Evolutionary conservation across 257 asterid genomes (phyloP).

Genomic region (Solanum infundibuliforme): DNA sequence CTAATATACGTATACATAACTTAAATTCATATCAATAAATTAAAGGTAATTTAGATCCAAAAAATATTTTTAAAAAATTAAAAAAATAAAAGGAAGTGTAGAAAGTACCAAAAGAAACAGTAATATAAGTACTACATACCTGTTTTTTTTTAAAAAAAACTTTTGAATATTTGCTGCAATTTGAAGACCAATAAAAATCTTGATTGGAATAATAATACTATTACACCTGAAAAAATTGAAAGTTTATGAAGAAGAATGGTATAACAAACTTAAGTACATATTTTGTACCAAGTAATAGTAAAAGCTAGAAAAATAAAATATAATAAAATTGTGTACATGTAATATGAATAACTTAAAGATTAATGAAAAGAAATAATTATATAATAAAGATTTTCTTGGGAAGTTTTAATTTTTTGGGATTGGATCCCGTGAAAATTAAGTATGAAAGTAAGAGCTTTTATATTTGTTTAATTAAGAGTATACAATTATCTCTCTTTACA

Average conservation of each 20-base stretch:
- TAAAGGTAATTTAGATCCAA: background rate
- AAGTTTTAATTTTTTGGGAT: background rate
- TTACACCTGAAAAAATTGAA: background rate
- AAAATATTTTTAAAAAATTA: background rate
- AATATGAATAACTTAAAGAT: background rate
- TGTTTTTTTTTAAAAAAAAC: background rate
- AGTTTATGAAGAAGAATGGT: background rate
- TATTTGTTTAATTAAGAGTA: background rate
- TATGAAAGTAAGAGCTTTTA: slow-evolving; percentile 8
- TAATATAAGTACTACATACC: background rate
- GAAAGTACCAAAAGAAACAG: background rate
- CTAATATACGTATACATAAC: background rate
- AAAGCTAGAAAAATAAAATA: background rate
- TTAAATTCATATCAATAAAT: background rate
- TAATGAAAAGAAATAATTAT: background rate
- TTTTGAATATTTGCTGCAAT: background rate
- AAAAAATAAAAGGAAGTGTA: too few relatives aligned
- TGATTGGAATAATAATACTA: background rate
- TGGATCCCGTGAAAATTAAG: slow-evolving; percentile 3
- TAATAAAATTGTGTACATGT: background rate
- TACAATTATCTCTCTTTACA: background rate
- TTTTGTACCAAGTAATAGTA: background rate
- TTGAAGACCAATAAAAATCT: background rate
- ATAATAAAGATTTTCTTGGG: background rate
- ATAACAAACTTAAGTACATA: background rate